Conservation (phyloP, 108 stramenopile species). For the Fragilariopsis cylindrus region DNA sequence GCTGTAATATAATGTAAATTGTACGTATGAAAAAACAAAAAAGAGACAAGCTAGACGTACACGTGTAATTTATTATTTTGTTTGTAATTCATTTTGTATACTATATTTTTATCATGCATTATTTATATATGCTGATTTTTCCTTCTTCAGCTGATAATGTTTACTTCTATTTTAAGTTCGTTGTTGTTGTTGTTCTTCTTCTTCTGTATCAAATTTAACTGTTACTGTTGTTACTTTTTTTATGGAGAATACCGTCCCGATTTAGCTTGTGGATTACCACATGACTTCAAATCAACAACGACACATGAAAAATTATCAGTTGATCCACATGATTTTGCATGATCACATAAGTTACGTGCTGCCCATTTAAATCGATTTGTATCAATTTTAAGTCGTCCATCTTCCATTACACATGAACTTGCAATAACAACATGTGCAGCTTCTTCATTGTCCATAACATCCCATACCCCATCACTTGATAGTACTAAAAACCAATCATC, state of each 20-base stretch:
- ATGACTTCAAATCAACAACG: conserved; percentile 74
- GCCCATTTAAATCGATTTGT: conserved; percentile 82
- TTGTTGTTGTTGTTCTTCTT: no score
- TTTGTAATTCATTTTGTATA: no score
- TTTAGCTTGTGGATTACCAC: conserved; percentile 51
- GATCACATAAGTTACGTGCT: conserved; percentile 71
- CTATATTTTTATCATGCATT: no score
- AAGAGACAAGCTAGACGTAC: no score
- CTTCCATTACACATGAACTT: conserved; percentile 81
- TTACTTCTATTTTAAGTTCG: no score
- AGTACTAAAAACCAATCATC: conserved; percentile 90
- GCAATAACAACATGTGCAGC: conserved; percentile 86
- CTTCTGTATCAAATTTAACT: no score
- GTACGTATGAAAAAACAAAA: no score
- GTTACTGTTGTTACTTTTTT: no score
- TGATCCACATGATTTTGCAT: conserved; percentile 81
- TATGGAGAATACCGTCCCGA: conserved; percentile 46
- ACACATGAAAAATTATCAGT: conserved; percentile 78
- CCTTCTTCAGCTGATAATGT: no score
- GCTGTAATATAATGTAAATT: no score
- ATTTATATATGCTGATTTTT: no score
- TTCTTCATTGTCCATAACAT: conserved; percentile 84
- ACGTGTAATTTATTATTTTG: no score
- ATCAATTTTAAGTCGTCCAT: conserved; percentile 71
- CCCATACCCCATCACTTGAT: conserved; percentile 89